Conservation (phyloP, 2,329 filamentous ascomycete species). For the Hypoxylon sp. region DNA sequence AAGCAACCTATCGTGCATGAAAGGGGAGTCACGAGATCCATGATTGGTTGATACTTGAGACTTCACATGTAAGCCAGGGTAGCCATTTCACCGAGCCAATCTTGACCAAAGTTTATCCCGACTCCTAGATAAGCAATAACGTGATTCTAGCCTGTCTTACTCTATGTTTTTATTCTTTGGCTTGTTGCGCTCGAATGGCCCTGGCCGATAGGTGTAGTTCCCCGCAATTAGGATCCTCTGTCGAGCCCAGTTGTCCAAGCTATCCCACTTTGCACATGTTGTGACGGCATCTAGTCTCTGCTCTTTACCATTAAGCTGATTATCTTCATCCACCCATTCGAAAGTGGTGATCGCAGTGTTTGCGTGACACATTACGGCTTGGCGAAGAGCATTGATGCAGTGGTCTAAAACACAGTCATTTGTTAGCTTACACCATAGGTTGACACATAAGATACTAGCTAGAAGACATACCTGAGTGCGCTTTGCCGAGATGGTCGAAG, state of each 20-base stretch:
- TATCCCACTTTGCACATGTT: constrained; percentile 40
- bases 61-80: constrained; percentile 14
- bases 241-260: constrained; percentile 37
- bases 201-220: constrained; percentile 40
- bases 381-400: constrained; percentile 41
- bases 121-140: constrained; percentile 10
- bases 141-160: constrained; percentile 7
- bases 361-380: constrained; percentile 42
- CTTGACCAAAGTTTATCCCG: background rate
- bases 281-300: constrained; percentile 23
- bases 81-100: constrained; percentile 15
- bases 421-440: background rate
- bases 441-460: background rate
- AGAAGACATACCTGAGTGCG: constrained; percentile 32
- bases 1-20: background rate
- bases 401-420: constrained; percentile 30
- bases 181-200: constrained; percentile 27
- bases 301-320: constrained; percentile 17
- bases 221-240: constrained; percentile 34
- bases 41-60: constrained; percentile 8
- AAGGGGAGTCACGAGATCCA: background rate
- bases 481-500: constrained; percentile 24
- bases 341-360: constrained; percentile 33
- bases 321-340: constrained; percentile 33
- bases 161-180: constrained; percentile 17